These are phyloP conservation scores for Penicillium aurantiogriseum DNA, from an alignment of 2,329 filamentous ascomycete genomes.

Conservation along the genomic window DNA sequence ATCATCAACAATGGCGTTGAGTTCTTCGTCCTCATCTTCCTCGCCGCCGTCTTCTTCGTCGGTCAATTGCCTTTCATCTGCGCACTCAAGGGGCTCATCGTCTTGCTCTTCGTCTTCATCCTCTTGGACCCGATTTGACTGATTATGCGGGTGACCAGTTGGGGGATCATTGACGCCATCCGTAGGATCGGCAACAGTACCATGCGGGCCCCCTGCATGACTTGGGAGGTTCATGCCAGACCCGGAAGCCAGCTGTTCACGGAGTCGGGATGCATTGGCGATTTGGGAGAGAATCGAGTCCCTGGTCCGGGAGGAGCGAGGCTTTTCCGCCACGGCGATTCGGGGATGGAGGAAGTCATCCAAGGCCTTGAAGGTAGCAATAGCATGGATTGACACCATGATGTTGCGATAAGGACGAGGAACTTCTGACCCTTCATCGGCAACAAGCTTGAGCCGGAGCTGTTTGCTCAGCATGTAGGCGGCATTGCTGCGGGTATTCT, in stretches of 20 bases:
- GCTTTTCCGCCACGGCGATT: conserved; percentile 76
- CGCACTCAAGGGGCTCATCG: conserved; percentile 79
- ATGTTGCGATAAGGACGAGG: conserved; percentile 85
- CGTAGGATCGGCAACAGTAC: conserved; percentile 43
- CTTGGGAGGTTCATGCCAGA: conserved; percentile 18
- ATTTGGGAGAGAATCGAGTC: conserved; percentile 69
- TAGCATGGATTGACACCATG: conserved; percentile 97
- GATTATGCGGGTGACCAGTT: conserved; percentile 57
- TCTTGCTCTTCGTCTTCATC: conserved; percentile 58
- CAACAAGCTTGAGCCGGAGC: conserved; percentile 80
- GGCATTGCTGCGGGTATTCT: conserved; percentile 84
- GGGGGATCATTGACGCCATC: conserved; percentile 39
- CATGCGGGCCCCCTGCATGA: conserved; percentile 14
- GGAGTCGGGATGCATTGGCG: conserved; percentile 66
- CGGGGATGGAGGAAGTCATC: conserved; percentile 93
- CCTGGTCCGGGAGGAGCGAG: conserved; percentile 58
- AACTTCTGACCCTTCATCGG: conserved; percentile 83
- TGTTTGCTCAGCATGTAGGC: conserved; percentile 97
- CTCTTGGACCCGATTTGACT: conserved; percentile 56
- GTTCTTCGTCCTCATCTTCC: conserved; percentile 54
- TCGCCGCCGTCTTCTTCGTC: conserved; percentile 65
- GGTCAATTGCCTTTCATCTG: conserved; percentile 81
- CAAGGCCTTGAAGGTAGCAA: conserved; percentile 93
- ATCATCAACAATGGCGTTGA: conserved; percentile 88
- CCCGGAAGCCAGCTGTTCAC: conserved; percentile 45